A percentile compares a stretch with the other conserved stretches of the same genome.
phyloP scores from a whole-genome alignment of 768 basidiomycete genomes.

The Leccinellum luteum region DNA sequence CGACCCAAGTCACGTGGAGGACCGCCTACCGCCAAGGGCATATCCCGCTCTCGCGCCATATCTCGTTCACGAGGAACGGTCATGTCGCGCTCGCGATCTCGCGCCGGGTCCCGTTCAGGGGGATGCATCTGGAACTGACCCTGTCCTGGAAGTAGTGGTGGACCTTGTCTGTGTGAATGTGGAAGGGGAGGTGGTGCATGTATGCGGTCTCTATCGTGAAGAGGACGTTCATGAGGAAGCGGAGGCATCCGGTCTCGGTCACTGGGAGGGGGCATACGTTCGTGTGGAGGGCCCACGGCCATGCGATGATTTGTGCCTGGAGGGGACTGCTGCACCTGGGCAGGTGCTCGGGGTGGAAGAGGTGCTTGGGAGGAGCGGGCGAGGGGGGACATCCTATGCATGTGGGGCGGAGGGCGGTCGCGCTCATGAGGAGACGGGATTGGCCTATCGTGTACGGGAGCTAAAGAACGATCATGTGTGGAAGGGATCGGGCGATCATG shows the following conservation, averaged over 20 bases:
- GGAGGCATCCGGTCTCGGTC: conserved; percentile 28
- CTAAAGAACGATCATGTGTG: conserved; percentile 19
- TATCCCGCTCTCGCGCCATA: conserved; percentile 21
- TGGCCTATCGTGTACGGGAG: conserved; percentile 22
- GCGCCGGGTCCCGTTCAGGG: conserved; percentile 26
- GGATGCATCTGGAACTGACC: conserved; percentile 31
- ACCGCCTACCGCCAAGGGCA: conserved; percentile 15
- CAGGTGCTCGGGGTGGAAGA: conserved; percentile 10
- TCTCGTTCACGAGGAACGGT: conserved; percentile 24
- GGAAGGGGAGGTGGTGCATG: conserved; percentile 25
- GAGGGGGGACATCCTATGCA: conserved; percentile 24
- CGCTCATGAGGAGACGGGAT: conserved; percentile 27
- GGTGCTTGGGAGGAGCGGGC: conserved; percentile 18
- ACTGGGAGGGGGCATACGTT: conserved; percentile 21
- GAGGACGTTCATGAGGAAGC: conserved; percentile 21
- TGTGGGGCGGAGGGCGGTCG: conserved; percentile 19
- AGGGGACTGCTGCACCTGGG: conserved; percentile 22
- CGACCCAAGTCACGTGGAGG: conserved; percentile 23
- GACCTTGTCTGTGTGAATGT: conserved; percentile 20
- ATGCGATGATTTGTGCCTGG: conserved; percentile 26
- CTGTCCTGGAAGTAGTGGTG: conserved; percentile 27
- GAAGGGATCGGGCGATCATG: conserved; percentile 23
- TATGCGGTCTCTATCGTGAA: conserved; percentile 26
- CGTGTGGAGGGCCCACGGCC: conserved; percentile 18
- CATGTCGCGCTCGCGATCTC: conserved; percentile 26